These are phyloP conservation scores for Blastobotrys apis DNA, from an alignment of 1,139 yeast genomes.

Conservation along the genomic window DNA sequence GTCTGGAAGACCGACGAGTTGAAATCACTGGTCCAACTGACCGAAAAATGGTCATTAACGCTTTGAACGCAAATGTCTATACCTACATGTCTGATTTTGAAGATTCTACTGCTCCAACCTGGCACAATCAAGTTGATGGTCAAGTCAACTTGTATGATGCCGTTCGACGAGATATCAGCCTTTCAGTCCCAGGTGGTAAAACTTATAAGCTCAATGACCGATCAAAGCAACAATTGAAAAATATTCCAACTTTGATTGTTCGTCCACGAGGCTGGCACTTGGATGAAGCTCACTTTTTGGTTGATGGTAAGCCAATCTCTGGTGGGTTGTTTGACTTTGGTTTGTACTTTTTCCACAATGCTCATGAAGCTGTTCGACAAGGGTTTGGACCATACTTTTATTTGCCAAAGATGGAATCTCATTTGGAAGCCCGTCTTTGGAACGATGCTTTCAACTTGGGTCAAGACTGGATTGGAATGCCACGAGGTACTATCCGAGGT, in stretches of 20 bases:
- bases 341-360: slow-evolving; percentile 70
- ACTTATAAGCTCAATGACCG: slow-evolving; percentile 53
- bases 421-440: slow-evolving; percentile 75
- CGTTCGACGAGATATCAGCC: slow-evolving; percentile 63
- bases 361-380: slow-evolving; percentile 52
- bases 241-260: slow-evolving; percentile 67
- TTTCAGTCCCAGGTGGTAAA: slow-evolving; percentile 55
- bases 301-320: slow-evolving; percentile 71
- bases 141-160: slow-evolving; percentile 93
- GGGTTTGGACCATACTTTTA: slow-evolving; percentile 77
- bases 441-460: slow-evolving; percentile 67
- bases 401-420: slow-evolving; percentile 78
- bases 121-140: slow-evolving; percentile 83
- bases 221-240: slow-evolving; percentile 37
- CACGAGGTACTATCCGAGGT: slow-evolving; percentile 71
- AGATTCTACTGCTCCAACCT: slow-evolving; percentile 93
- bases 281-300: slow-evolving; percentile 64
- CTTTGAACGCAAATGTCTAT: slow-evolving; percentile 81
- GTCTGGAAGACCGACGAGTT: slow-evolving; percentile 55
- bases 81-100: slow-evolving; percentile 96
- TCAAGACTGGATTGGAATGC: slow-evolving; percentile 61
- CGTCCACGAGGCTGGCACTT: slow-evolving; percentile 89
- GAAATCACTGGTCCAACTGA: slow-evolving; percentile 55
- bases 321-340: slow-evolving; percentile 79
- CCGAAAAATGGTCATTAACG: slow-evolving; percentile 91